Conservation (phyloP, 2,329 filamentous ascomycete genomes). For the Emmonsiellopsis sp. region DNA sequence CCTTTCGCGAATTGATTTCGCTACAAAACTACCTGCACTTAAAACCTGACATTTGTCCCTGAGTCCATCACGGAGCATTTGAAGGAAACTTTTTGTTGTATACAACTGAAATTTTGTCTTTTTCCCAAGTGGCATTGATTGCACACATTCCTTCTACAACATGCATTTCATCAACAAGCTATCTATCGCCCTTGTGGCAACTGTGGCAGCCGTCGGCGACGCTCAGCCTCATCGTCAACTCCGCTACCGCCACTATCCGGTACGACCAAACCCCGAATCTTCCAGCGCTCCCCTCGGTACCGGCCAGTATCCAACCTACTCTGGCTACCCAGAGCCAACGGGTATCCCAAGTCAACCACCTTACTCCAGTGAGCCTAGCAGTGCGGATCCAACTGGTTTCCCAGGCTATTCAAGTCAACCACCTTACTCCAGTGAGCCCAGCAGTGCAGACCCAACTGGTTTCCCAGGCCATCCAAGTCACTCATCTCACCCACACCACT, state of each 20-base stretch:
- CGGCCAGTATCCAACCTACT: conserved; percentile 1
- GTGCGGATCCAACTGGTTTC: no score
- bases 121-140: conserved; percentile 16
- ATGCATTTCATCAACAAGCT: conserved; percentile 30
- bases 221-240: conserved; percentile 19
- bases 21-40: conserved; percentile 3
- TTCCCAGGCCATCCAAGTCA: no score
- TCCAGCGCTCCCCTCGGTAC: conserved; percentile 1
- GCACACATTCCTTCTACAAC: conserved; percentile 11
- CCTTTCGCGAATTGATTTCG: conserved; percentile 29
- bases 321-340: no score
- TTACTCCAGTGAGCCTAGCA: no score
- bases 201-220: conserved; percentile 26
- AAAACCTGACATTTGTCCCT: conserved; percentile 6
- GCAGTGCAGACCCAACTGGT: no score
- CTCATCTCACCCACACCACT: no score
- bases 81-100: conserved; percentile 2
- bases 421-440: no score
- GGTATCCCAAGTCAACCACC: no score
- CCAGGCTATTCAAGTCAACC: no score
- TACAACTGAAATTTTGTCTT: conserved; percentile 4
- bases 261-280: not conserved
- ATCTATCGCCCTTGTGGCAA: conserved; percentile 25
- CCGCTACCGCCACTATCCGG: conserved; percentile 1
- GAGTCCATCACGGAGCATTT: conserved; percentile 6